Base-by-base conservation (phyloP, 495 filamentous ascomycete genomes). In the Corynascus novoguineensis region DNA sequence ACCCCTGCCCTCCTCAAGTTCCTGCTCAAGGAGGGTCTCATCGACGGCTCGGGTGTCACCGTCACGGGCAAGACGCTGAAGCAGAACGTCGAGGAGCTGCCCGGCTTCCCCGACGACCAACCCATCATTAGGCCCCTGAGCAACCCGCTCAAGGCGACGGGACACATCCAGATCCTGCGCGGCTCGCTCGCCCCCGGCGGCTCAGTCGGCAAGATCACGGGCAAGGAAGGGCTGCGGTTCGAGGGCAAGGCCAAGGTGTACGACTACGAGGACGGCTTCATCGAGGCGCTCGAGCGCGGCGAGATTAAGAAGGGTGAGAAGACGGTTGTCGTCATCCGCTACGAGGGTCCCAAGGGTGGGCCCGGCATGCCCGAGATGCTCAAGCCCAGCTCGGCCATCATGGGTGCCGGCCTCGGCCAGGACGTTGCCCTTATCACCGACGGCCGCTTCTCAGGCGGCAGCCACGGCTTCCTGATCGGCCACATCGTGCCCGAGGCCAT, bases 241-340 rank as follows among this genome's bases (percentile, higher is more conserved):
- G 86, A 79, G 17, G 93, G 93, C 53, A 91, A 83, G 62, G 93
- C 93, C 32, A 86, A 85, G 59, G 88, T 89, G 63, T 98, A 89
- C 74, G 86, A 98, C 70, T 79, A 79, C 58, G 89, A 95, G 71
- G 87, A 92, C 55, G 81, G 80, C 69, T 90, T 95, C 73, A 83
- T 92, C 60, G 74, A 71, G 38, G 86, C 88, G 8, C 82, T 92
- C 22, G 89, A 92, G 75, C 75, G 79, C 46, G 86, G 86, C 28
- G 87, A 90, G 56, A 88, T 97, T 71, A 92, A 88, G 76, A 92
- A 95, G 78, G 92, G 91, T 58, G 92, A 98, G 73, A 97, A 97
- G 78, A 95, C 89, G 0, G 95, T 98, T 29, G 92, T 97, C 45
- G 84, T 97, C 46, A 97, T 98, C 76, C 89, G 93, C 47, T 97